These are phyloP conservation scores for Falciphora oryzae DNA, from an alignment of 2,329 filamentous ascomycete species.

Conservation along the genomic window DNA sequence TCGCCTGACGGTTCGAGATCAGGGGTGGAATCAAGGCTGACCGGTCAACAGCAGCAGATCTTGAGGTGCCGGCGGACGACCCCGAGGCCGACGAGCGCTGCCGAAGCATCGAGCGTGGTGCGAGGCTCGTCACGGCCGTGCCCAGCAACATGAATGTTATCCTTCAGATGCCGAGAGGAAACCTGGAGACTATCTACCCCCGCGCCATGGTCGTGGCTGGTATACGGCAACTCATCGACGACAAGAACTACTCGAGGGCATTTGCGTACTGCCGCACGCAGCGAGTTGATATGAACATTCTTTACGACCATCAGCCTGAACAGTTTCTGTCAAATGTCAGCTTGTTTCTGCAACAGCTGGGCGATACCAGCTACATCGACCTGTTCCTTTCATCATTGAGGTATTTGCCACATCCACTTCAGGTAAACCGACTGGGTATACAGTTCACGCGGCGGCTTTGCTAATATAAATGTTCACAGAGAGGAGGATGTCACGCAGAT, in stretches of 20 bases:
- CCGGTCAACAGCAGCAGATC: constrained; percentile 41
- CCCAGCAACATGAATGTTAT: constrained; percentile 81
- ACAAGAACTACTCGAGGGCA: constrained; percentile 74
- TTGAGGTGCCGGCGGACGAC: constrained; percentile 80
- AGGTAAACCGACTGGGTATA: constrained; percentile 16
- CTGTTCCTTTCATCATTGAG: constrained; percentile 82
- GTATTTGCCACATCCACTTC: constrained; percentile 36
- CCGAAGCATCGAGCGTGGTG: constrained; percentile 84
- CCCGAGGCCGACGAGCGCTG: constrained; percentile 90
- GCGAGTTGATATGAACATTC: constrained; percentile 94
- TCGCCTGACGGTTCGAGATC: not conserved
- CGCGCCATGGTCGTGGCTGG: constrained; percentile 88
- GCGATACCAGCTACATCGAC: constrained; percentile 77
- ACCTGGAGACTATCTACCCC: constrained; percentile 91
- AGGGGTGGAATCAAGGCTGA: not conserved
- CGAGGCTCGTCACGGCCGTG: constrained; percentile 79
- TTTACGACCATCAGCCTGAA: constrained; percentile 85
- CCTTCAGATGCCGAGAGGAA: constrained; percentile 92
- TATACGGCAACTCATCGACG: constrained; percentile 74
- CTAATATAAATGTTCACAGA: constrained; percentile 29
- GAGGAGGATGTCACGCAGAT: constrained; percentile 91
- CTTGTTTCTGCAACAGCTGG: constrained; percentile 77
- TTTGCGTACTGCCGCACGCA: constrained; percentile 88
- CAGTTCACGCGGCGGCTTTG: constrained; percentile 18
- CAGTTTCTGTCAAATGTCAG: constrained; percentile 75